phyloP scores from a whole-genome alignment of 2,329 filamentous ascomycete genomes.

The Emericellopsis atlantica region DNA sequence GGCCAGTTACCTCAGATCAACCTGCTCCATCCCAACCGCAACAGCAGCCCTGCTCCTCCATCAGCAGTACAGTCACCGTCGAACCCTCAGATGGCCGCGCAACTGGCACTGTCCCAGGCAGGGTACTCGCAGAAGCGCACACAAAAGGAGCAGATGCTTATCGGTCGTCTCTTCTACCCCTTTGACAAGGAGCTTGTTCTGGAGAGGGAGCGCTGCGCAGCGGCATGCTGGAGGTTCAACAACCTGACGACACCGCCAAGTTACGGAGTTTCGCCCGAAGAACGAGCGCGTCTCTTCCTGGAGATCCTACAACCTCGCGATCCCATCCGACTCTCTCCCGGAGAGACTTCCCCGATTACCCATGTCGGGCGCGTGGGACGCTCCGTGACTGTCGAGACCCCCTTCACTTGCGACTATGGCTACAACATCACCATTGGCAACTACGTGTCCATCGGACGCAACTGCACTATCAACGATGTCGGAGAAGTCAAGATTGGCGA shows the following conservation, averaged over 20 bases:
- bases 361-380: slow-evolving; percentile 56
- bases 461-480: slow-evolving; percentile 81
- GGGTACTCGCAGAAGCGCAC: slow-evolving; percentile 38
- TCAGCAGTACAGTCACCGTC: slow-evolving; percentile 20
- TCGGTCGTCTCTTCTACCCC: slow-evolving; percentile 65
- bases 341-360: slow-evolving; percentile 35
- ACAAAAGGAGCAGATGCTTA: slow-evolving; percentile 86
- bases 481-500: slow-evolving; percentile 71
- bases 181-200: slow-evolving; percentile 66
- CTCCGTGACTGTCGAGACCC: slow-evolving; percentile 68
- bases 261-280: slow-evolving; percentile 54
- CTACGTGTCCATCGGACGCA: slow-evolving; percentile 69
- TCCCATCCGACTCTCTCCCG: slow-evolving; percentile 41
- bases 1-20: slow-evolving; percentile 44
- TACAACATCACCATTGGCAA: slow-evolving; percentile 88
- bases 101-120: slow-evolving; percentile 43
- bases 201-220: slow-evolving; percentile 75
- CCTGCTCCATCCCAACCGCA: slow-evolving; percentile 32
- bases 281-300: slow-evolving; percentile 57
- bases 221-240: slow-evolving; percentile 77
- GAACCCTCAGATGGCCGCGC: slow-evolving; percentile 43
- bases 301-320: slow-evolving; percentile 57
- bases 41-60: slow-evolving; percentile 31
- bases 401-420: slow-evolving; percentile 88
- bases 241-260: slow-evolving; percentile 61